Evolutionary conservation across 2,329 filamentous ascomycete genomes (phyloP), one percentile per base, ranked within the genome.

Genomic region (Ceratocystis variospora): DNA sequence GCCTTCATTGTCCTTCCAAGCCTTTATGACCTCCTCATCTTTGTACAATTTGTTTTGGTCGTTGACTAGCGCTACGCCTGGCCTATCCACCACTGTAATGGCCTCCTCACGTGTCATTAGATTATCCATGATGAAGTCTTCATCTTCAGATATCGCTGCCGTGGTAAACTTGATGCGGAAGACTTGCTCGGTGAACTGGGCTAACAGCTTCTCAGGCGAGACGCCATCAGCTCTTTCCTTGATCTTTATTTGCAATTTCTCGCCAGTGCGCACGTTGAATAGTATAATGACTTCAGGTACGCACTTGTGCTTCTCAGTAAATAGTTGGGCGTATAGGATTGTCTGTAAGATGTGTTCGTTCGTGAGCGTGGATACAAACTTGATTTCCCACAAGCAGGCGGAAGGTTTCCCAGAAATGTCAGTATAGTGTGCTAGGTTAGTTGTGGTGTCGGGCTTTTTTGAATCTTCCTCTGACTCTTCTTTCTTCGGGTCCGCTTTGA

Each of bases 331-430:
- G 68, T 74, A 74, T 5, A 67, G 62, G 22, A 70, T 71, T 10
- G 69, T 69, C 46, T 74, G 73, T 10, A 74, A 53, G 15, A 71
- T 62, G 17, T 74, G 70, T 50, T 72, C 68, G 8, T 70, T 68
- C 12, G 70, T 68, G 12, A 74, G 69, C 5, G 69, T 15, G 2
- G 69, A 68, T 4, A 72, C 71, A 66, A 74, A 74, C 46, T 74
- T 74, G 61, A 74, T 71, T 68, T 74, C 72, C 72, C 72, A 73
- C 28, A 74, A 62, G 12, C 68, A 55, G 17, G 69, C 55, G 17
- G 59, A 17, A 12, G 44, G 22, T n/a, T 17, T 31, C n/a, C n/a
- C 15, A 15, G 33, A 33, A 8, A 55, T 19, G 1, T 50, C 63
- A 10, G 33, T 19, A 6, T 22, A 28, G 33, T 19, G 3, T 15